These are phyloP conservation scores for Hysterium pulicare DNA, from an alignment of 2,329 filamentous ascomycete genomes.

Conservation along the genomic window DNA sequence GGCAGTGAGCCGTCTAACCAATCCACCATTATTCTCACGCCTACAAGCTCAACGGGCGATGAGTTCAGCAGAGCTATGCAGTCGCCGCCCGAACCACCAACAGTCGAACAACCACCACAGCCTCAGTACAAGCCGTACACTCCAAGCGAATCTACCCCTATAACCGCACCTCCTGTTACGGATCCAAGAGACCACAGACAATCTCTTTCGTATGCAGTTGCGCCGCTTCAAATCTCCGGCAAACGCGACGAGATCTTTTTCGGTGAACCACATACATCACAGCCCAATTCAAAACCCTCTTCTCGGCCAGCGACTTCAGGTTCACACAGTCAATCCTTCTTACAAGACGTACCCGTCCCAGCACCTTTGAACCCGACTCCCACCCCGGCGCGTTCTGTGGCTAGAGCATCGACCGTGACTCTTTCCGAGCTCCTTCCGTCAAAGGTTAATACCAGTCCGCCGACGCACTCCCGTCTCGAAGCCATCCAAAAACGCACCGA, in stretches of 20 bases:
- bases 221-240: constrained; percentile 11
- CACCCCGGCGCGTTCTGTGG: constrained; percentile 11
- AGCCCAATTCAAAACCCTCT: constrained; percentile 8
- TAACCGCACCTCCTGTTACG: constrained; percentile 15
- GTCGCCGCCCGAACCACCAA: constrained; percentile 29
- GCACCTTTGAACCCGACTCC: constrained; percentile 21
- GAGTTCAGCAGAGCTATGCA: constrained; percentile 15
- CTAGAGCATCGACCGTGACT: constrained; percentile 12
- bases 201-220: constrained; percentile 19
- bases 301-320: constrained; percentile 14
- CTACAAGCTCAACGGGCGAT: constrained; percentile 33
- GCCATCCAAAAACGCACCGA: constrained; percentile 17
- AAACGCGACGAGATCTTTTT: constrained; percentile 37
- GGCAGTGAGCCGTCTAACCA: constrained; percentile 17
- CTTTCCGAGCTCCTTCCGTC: constrained; percentile 22
- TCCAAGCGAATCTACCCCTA: background rate
- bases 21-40: constrained; percentile 30
- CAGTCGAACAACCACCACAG: constrained; percentile 11
- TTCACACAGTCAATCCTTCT: constrained; percentile 10
- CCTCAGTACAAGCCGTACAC: constrained; percentile 31
- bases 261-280: constrained; percentile 12
- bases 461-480: constrained; percentile 17
- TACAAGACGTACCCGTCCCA: constrained; percentile 21
- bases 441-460: constrained; percentile 7
- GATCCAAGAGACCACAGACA: constrained; percentile 13